Base-by-base conservation (phyloP, 2,329 filamentous ascomycete genomes). In the Fusarium sp. region DNA sequence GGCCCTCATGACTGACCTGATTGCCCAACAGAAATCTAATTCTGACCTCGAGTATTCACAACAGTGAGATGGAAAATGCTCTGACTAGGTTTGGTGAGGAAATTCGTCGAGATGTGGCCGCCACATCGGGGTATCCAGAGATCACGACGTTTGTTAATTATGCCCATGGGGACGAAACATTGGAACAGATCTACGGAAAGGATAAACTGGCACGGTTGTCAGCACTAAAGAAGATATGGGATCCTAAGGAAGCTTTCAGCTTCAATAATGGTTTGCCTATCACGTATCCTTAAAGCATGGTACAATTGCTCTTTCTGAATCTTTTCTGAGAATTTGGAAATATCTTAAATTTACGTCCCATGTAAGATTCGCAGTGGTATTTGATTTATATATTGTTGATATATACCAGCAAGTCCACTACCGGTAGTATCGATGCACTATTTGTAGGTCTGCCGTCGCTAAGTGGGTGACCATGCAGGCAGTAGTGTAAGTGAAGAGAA, bases 1-100 rank as follows among this genome's bases (percentile, higher is more conserved):
- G 3, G 0, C 16, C 2, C 9, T 1, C 1, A 16, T 29, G 14
- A 7, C 27, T 49, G 46, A 49, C 29, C 8, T 19, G 16, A 19
- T 19, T 5, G 3, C 15, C 15, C 1, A 2, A 0, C 1, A 49
- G 46, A 15, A 49, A 49, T 23, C 46, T 49, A 2, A 49, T 49
- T 1, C 33, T 49, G 16, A 49, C 29, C 5, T 49, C 46, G 0
- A 33, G 21, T 5, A 4, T 19, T 19, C 46, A 49, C 4, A 25
- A 19, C 2, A 33, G 16, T 49, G n/a, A 33, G 4, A 33, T 10
- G 4, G 29, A 49, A 4, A 15, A 33, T 33, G 29, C n/a, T 14
- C 21, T 49, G 11, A 8, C 4, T 2, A 25, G 11, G 29, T 49
- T 33, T 49, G 46, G 46, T 18, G n/a, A 33, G 6, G 29, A 49